These are phyloP conservation scores for Pythium dissotocum DNA, from an alignment of 352 stramenopile genomes.

Conservation along the genomic window DNA sequence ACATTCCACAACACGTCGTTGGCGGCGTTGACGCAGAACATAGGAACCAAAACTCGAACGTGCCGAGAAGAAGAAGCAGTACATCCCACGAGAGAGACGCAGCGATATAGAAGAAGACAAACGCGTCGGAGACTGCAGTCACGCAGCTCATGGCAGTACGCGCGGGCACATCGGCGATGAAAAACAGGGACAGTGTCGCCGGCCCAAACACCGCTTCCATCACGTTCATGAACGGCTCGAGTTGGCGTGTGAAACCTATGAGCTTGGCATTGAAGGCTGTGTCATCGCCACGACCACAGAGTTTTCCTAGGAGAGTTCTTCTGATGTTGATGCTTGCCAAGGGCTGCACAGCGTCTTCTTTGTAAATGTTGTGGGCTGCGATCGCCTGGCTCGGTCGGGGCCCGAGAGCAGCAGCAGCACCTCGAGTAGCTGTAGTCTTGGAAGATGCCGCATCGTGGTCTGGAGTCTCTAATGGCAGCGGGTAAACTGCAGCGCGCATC, in stretches of 20 bases:
- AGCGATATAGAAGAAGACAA: conserved; percentile 13
- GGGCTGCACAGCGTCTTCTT: conserved; percentile 13
- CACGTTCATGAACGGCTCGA: conserved; percentile 6
- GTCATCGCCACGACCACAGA: conserved; percentile 17
- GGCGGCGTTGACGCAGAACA: conserved; percentile 21
- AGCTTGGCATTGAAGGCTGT: conserved; percentile 12
- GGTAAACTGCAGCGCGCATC: neutral
- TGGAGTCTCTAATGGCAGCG: neutral
- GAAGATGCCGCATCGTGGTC: neutral
- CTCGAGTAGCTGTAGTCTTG: neutral
- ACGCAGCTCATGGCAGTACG: conserved; percentile 9
- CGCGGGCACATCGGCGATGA: conserved; percentile 5
- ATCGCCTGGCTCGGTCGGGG: too few species aligned
- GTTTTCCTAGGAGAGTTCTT: conserved; percentile 14
- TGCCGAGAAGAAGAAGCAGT: conserved; percentile 11
- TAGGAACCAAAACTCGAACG: conserved; percentile 28
- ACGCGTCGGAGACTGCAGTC: conserved; percentile 4
- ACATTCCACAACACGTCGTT: conserved; percentile 18
- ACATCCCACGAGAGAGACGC: conserved; percentile 25
- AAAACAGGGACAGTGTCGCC: conserved; percentile 13
- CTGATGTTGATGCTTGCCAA: conserved; percentile 13
- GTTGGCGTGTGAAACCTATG: conserved; percentile 2
- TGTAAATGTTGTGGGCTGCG: neutral
- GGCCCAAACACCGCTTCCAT: conserved; percentile 1
- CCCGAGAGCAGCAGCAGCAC: too few species aligned